phyloP scores from a whole-genome alignment of 768 basidiomycete species.

The Phanerochaete sordida region DNA sequence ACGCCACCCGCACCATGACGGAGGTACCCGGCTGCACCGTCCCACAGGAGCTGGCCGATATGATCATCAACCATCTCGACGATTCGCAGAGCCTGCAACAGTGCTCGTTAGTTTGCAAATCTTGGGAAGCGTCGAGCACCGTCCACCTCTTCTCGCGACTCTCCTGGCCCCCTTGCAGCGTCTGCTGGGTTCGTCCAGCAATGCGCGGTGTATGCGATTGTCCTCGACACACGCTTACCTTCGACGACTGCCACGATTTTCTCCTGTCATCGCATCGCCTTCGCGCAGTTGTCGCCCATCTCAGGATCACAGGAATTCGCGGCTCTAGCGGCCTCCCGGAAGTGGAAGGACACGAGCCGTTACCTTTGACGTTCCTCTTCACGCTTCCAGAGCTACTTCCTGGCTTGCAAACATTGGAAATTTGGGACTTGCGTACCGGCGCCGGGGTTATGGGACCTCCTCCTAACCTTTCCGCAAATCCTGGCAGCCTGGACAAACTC shows the following conservation, averaged over 20 bases:
- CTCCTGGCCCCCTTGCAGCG: background rate
- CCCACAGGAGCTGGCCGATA: conserved; percentile 11
- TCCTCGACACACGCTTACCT: background rate
- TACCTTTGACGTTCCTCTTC: too few species aligned
- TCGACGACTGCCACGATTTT: background rate
- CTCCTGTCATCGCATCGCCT: background rate
- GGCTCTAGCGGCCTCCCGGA: too few species aligned
- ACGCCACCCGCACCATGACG: too few species aligned
- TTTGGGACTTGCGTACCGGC: too few species aligned
- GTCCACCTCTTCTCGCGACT: conserved; percentile 5
- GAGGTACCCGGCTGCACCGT: background rate
- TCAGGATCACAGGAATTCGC: too few species aligned
- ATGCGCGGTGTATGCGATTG: too few species aligned
- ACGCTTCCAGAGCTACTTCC: too few species aligned
- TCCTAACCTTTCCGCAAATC: too few species aligned
- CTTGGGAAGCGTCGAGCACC: conserved; percentile 9
- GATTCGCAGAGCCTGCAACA: background rate
- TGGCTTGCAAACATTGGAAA: too few species aligned
- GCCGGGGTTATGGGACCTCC: too few species aligned
- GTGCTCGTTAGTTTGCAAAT: conserved; percentile 13
- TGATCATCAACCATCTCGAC: conserved; percentile 11
- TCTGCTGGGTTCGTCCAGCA: background rate
- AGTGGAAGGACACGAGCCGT: too few species aligned
- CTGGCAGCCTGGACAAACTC: too few species aligned
- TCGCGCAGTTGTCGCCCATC: background rate